Evolutionary conservation across 2,329 filamentous ascomycete species (phyloP).

Genomic region (Sporothrix brunneoviolacea): DNA sequence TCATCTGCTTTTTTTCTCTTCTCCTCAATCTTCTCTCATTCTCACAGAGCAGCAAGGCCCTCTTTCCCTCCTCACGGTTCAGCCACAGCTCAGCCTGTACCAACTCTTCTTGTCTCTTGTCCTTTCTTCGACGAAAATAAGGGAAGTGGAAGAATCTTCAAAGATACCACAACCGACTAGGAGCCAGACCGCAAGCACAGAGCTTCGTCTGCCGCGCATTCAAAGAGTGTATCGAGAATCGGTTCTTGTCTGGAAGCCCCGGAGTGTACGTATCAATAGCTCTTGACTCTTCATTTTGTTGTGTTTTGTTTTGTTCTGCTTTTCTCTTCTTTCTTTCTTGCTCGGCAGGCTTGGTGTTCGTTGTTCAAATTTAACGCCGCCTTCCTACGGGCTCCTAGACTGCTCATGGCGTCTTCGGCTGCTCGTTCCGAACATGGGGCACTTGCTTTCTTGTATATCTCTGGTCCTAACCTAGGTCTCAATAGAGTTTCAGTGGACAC

Average conservation of each 20-base stretch:
- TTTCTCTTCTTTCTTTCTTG: conserved; percentile 14
- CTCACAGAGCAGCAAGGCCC: too few relatives aligned
- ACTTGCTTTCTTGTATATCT: conserved; percentile 18
- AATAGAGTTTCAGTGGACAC: conserved; percentile 17
- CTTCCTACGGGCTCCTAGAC: conserved; percentile 9
- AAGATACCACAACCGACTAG: neutral
- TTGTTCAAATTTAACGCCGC: conserved; percentile 10
- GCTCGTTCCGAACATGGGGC: conserved; percentile 18
- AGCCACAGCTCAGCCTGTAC: neutral
- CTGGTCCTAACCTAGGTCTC: conserved; percentile 14
- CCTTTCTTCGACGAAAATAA: neutral
- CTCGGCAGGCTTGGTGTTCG: conserved; percentile 18
- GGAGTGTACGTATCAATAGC: conserved; percentile 53
- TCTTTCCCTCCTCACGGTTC: neutral
- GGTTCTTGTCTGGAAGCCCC: conserved; percentile 22
- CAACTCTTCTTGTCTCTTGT: conserved; percentile 1
- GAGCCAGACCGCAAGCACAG: conserved; percentile 49
- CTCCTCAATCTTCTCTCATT: neutral
- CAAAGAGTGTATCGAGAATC: conserved; percentile 15
- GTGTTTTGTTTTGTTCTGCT: conserved; percentile 14
- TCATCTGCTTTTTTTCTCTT: neutral
- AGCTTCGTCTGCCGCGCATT: conserved; percentile 50
- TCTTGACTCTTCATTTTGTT: conserved; percentile 28
- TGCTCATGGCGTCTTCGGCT: conserved; percentile 15
- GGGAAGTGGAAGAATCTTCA: conserved; percentile 1